Evolutionary conservation across 2,329 filamentous ascomycete species (phyloP), one percentile per base, ranked within the genome.

Genomic region (Penicillium sp.): DNA sequence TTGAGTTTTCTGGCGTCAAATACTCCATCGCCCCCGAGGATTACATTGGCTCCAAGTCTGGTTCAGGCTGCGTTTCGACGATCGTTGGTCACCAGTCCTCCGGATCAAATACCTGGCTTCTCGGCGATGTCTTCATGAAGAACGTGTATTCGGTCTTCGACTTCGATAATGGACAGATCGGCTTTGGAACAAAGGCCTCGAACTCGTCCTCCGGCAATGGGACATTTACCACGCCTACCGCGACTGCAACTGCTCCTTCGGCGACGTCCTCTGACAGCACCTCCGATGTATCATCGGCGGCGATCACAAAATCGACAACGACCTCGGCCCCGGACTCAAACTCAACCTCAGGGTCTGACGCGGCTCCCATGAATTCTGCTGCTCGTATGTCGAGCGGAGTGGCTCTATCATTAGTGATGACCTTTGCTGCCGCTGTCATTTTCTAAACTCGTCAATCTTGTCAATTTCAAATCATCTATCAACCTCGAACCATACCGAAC

Each of bases 131-230:
- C 1, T 96, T 96, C 65, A 75, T 96, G 57, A 96, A 95, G 77
- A 96, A 95, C 63, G 91, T 96, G 14, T 96, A 96, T 69, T 80
- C 85, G 1, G 87, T 94, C 21, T 96, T 95, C 69, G 92, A 96
- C 70, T 84, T 84, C 49, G 91, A 93, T 46, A 67, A 76, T 33
- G 65, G 64, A 31, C 67, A 69, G 37, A 68, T 79, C 34, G 77
- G 76, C 13, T 70, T 75, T 56, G 71, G 68, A 9, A 45, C 56
- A 24, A 63, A 60, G 24, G 46, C 55, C 11, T 50, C 47, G 5
- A 47, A 59, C 26, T 49, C 58, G 6, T 55, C 54, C 14, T 46
- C 53, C 34, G 55, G 58, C 16, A 56, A 64, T 48, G 55, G 60
- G 13, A 62, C 57, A 18, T 61, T 45, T n/a, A 56, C 52, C 13